Percentiles rank a stretch among this genome's conserved stretches.
phyloP scores from a whole-genome alignment of 495 filamentous ascomycete genomes.

The Hypoxylon fragiforme region DNA sequence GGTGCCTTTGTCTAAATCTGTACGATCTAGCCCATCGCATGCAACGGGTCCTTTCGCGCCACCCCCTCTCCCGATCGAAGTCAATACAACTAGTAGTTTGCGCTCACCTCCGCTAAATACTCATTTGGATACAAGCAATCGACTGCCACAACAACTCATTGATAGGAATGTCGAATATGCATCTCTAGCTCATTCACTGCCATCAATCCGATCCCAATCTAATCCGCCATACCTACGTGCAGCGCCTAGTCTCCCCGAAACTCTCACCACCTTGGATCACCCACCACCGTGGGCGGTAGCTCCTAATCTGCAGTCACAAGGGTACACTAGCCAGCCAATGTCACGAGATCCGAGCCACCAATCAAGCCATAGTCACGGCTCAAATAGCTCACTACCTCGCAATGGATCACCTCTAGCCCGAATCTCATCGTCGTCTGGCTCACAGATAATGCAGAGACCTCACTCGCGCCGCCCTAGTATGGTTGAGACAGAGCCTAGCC shows the following conservation, averaged over 20 bases:
- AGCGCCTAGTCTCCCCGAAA: constrained; percentile 15
- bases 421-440: constrained; percentile 26
- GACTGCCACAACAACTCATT: constrained; percentile 19
- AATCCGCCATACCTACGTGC: constrained; percentile 34
- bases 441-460: constrained; percentile 36
- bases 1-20: constrained; percentile 14
- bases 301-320: constrained; percentile 37
- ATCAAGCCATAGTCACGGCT: constrained; percentile 36
- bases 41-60: constrained; percentile 32
- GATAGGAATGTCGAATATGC: constrained; percentile 21
- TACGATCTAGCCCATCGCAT: constrained; percentile 29
- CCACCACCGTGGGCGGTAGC: constrained; percentile 33
- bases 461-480: constrained; percentile 40
- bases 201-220: constrained; percentile 30
- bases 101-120: constrained; percentile 22
- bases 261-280: constrained; percentile 15
- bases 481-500: constrained; percentile 52
- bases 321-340: constrained; percentile 63
- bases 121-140: constrained; percentile 31
- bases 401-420: constrained; percentile 20
- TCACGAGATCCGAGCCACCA: constrained; percentile 50
- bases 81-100: constrained; percentile 27
- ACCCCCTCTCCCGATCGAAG: constrained; percentile 36
- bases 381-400: constrained; percentile 17
- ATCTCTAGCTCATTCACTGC: constrained; percentile 17